Conservation (phyloP, 768 basidiomycete species). For the Boletus vermiculosoides region DNA sequence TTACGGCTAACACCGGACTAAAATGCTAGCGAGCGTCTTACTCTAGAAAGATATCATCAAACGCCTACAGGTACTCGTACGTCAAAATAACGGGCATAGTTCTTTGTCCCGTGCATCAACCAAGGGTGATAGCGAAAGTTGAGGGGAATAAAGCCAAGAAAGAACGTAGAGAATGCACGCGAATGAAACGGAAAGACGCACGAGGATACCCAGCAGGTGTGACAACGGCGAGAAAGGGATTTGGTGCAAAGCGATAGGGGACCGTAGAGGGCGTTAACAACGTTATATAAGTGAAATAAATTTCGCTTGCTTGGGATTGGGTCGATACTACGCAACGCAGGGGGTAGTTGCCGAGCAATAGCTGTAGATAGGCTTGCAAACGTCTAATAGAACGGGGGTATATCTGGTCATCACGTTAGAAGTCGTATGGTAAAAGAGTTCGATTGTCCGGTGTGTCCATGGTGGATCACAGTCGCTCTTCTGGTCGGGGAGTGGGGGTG, state of each 20-base stretch:
- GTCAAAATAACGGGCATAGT: conserved; percentile 12
- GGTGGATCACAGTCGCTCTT: conserved; percentile 30
- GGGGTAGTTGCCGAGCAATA: conserved; percentile 32
- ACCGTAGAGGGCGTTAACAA: conserved; percentile 29
- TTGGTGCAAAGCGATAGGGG: conserved; percentile 26
- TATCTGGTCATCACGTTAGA: conserved; percentile 35
- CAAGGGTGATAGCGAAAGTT: conserved; percentile 3
- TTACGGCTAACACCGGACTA: conserved; percentile 33
- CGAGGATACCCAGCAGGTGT: conserved; percentile 16
- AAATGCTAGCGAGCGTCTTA: conserved; percentile 28
- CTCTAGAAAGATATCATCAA: conserved; percentile 25
- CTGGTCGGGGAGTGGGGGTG: conserved; percentile 43
- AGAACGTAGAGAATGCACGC: conserved; percentile 20
- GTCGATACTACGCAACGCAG: conserved; percentile 24
- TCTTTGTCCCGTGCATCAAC: conserved; percentile 20
- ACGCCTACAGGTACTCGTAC: conserved; percentile 17
- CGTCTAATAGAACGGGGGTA: conserved; percentile 35
- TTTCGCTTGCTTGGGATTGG: conserved; percentile 30
- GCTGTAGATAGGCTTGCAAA: conserved; percentile 32
- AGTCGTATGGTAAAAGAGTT: conserved; percentile 33
- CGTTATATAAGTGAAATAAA: conserved; percentile 38
- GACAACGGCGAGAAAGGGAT: conserved; percentile 16
- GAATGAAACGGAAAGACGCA: conserved; percentile 15
- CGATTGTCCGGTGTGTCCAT: conserved; percentile 15
- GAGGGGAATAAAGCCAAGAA: conserved; percentile 25